A percentile compares a stretch with the other conserved stretches of the same genome.
phyloP scores from a whole-genome alignment of 1,284 basidiomycete genomes.

The Lentinula novae-zelandiae region DNA sequence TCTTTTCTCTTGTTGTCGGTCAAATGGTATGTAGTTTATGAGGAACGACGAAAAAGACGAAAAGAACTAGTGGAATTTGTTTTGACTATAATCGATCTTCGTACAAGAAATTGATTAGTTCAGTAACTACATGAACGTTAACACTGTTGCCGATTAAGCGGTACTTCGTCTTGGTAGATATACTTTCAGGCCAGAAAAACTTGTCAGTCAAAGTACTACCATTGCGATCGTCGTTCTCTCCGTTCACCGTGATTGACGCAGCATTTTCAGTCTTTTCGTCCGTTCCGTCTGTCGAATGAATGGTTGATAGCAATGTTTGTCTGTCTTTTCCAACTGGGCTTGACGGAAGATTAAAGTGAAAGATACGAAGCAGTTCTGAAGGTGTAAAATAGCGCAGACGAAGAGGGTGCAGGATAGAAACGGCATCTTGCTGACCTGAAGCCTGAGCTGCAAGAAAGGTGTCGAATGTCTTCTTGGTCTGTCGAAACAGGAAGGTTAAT shows the following conservation, averaged over 20 bases:
- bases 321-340: neutral
- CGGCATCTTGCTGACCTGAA: constrained; percentile 35
- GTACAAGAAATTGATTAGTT: constrained; percentile 54
- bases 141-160: constrained; percentile 77
- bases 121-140: constrained; percentile 64
- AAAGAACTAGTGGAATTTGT: no score
- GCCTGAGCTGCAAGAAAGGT: constrained; percentile 47
- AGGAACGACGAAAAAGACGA: no score
- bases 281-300: neutral
- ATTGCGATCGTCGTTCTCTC: neutral
- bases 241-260: neutral
- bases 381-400: constrained; percentile 71
- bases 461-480: constrained; percentile 65
- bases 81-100: constrained; percentile 13
- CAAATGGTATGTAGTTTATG: no score
- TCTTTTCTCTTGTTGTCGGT: no score
- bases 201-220: neutral
- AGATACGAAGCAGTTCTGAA: constrained; percentile 63
- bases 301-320: constrained; percentile 12
- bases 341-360: constrained; percentile 39
- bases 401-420: constrained; percentile 54
- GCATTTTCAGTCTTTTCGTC: neutral
- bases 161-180: constrained; percentile 67
- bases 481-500: constrained; percentile 1
- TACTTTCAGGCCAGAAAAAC: constrained; percentile 57